phyloP scores from a whole-genome alignment of 495 filamentous ascomycete genomes.

The Clohesyomyces aquaticus region DNA sequence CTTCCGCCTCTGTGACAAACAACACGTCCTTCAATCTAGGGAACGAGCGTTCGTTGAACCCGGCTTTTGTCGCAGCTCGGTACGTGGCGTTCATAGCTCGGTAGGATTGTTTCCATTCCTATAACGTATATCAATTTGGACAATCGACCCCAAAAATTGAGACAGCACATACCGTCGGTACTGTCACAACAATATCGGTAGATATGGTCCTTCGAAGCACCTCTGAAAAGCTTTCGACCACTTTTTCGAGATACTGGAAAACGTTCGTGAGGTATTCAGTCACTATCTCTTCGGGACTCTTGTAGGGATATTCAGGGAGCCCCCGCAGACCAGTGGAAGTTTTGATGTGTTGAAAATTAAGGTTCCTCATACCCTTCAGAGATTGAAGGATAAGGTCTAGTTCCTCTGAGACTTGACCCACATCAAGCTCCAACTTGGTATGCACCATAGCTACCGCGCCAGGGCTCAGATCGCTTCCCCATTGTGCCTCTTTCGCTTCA shows the following conservation, averaged over 20 bases:
- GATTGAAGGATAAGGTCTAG: slow-evolving; percentile 22
- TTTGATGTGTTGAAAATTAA: slow-evolving; percentile 21
- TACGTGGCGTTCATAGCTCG: slow-evolving; percentile 34
- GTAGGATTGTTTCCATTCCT: slow-evolving; percentile 24
- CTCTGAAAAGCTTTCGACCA: not conserved
- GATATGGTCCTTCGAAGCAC: slow-evolving; percentile 7
- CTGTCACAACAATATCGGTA: slow-evolving; percentile 30
- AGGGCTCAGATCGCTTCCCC: slow-evolving; percentile 20
- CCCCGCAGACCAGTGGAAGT: slow-evolving; percentile 4
- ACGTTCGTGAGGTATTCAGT: slow-evolving; percentile 31
- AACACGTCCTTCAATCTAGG: slow-evolving; percentile 21
- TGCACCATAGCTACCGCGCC: slow-evolving; percentile 25
- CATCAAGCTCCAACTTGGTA: slow-evolving; percentile 33
- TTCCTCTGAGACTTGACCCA: slow-evolving; percentile 14
- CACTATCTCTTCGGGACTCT: slow-evolving; percentile 29
- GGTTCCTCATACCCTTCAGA: slow-evolving; percentile 31
- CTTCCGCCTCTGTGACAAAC: slow-evolving; percentile 30
- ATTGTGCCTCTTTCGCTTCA: slow-evolving; percentile 19
- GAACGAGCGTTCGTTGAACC: slow-evolving; percentile 23
- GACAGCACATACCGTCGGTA: slow-evolving; percentile 30
- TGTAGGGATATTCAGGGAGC: slow-evolving; percentile 15
- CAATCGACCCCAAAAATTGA: too few relatives aligned
- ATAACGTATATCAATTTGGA: too few relatives aligned
- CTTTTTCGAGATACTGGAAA: slow-evolving; percentile 3
- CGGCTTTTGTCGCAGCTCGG: slow-evolving; percentile 24